These are phyloP conservation scores for Xerocomellus intermedius DNA, from an alignment of 768 basidiomycete species.

Conservation along the genomic window DNA sequence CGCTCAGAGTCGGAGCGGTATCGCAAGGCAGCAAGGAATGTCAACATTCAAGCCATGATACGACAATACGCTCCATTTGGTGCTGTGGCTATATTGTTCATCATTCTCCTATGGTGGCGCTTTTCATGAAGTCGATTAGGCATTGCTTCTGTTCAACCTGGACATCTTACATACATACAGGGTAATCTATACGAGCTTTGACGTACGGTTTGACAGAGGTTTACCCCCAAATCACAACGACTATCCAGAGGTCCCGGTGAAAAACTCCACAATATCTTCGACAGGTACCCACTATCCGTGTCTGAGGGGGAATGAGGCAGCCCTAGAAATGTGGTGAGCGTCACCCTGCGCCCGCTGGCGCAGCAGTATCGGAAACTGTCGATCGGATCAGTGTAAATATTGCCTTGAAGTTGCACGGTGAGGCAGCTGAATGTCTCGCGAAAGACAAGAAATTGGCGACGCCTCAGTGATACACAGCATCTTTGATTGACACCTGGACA, in stretches of 20 bases:
- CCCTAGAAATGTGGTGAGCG: background rate
- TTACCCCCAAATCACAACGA: background rate
- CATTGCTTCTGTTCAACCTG: conserved; percentile 10
- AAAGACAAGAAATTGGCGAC: background rate
- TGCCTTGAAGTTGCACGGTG: background rate
- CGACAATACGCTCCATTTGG: conserved; percentile 95
- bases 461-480: background rate
- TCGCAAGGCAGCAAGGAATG: conserved; percentile 90
- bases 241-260: background rate
- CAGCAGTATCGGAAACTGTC: background rate
- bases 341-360: background rate
- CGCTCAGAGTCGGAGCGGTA: conserved; percentile 98
- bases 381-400: background rate
- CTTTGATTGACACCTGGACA: background rate
- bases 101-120: conserved; percentile 79
- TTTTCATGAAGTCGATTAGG: conserved; percentile 48
- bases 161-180: conserved; percentile 24
- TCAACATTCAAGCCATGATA: conserved; percentile 91
- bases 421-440: background rate
- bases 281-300: background rate
- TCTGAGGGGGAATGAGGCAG: background rate
- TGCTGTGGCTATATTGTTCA: conserved; percentile 73
- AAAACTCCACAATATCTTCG: background rate
- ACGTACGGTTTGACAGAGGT: background rate
- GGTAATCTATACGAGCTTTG: conserved; percentile 29